phyloP scores from a whole-genome alignment of 768 basidiomycete species.

The Boletus eberwhitei region DNA sequence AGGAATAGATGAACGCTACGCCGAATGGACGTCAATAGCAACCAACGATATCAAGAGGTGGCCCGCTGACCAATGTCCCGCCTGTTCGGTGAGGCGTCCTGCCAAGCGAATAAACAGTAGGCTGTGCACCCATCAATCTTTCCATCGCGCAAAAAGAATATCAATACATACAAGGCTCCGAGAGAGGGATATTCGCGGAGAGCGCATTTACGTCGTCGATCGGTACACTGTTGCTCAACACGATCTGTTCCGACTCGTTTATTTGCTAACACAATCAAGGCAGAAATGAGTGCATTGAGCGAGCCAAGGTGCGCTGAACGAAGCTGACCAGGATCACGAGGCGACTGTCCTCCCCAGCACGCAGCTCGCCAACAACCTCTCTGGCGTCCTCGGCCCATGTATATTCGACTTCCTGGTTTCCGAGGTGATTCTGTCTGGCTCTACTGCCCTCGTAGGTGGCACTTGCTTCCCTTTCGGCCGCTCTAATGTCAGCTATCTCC shows the following conservation, averaged over 20 bases:
- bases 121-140: conserved; percentile 24
- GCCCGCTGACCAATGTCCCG: conserved; percentile 57
- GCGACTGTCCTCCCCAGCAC: conserved; percentile 42
- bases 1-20: conserved; percentile 90
- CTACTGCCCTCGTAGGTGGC: conserved; percentile 57
- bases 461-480: conserved; percentile 65
- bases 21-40: conserved; percentile 3
- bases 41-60: background rate
- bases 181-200: conserved; percentile 46
- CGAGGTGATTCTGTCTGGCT: conserved; percentile 52
- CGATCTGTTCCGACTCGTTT: conserved; percentile 58
- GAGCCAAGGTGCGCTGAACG: background rate
- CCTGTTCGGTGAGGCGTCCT: conserved; percentile 40
- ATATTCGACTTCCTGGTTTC: conserved; percentile 54
- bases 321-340: conserved; percentile 62
- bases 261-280: conserved; percentile 49
- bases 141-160: background rate
- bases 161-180: conserved; percentile 49
- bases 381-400: conserved; percentile 65
- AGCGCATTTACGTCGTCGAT: conserved; percentile 44
- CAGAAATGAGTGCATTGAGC: background rate
- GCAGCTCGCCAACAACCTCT: conserved; percentile 60
- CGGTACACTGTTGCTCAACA: conserved; percentile 43
- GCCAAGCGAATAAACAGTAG: conserved; percentile 70
- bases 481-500: conserved; percentile 73